Percentiles rank a stretch among this genome's conserved stretches.
Evolutionary conservation across 2,329 filamentous ascomycete genomes (phyloP).

Genomic region (Lachnum nothofagi): DNA sequence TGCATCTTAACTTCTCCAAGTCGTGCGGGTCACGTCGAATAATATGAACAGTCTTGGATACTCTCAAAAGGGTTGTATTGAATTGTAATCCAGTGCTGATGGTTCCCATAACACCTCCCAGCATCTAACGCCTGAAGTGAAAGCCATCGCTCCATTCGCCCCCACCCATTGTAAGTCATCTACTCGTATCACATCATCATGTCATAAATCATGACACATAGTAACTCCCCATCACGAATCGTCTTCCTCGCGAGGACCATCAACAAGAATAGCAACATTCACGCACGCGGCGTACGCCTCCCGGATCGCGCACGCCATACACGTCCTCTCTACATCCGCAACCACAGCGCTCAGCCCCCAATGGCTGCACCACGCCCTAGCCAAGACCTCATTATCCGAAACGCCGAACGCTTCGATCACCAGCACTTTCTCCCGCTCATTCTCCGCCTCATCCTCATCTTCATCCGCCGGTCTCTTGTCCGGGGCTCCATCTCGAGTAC

Average conservation of each 20-base stretch:
- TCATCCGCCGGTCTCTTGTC: constrained; percentile 10
- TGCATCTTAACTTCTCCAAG: no score
- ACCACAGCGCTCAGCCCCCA: constrained; percentile 69
- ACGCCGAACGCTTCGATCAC: constrained; percentile 70
- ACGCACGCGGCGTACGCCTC: constrained; percentile 71
- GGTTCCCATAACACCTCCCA: no score
- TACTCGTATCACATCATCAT: background rate
- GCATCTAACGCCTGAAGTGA: no score
- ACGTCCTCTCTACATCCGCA: constrained; percentile 64
- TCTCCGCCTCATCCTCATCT: constrained; percentile 38
- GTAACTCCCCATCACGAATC: constrained; percentile 1
- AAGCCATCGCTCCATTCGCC: no score
- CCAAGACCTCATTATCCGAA: constrained; percentile 70
- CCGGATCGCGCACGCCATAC: constrained; percentile 67
- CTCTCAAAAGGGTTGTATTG: no score
- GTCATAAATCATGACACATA: background rate
- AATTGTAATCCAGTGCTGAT: no score
- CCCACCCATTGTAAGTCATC: background rate
- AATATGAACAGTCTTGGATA: no score
- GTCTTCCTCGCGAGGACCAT: constrained; percentile 34
- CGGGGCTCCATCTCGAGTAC: background rate
- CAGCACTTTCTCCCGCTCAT: constrained; percentile 61
- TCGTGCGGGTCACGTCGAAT: no score
- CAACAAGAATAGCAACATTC: constrained; percentile 65
- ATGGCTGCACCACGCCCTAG: constrained; percentile 70